Evolutionary conservation across 1,284 basidiomycete species (phyloP), one percentile per base, ranked within the genome.

Genomic region (Mycena citricolor): DNA sequence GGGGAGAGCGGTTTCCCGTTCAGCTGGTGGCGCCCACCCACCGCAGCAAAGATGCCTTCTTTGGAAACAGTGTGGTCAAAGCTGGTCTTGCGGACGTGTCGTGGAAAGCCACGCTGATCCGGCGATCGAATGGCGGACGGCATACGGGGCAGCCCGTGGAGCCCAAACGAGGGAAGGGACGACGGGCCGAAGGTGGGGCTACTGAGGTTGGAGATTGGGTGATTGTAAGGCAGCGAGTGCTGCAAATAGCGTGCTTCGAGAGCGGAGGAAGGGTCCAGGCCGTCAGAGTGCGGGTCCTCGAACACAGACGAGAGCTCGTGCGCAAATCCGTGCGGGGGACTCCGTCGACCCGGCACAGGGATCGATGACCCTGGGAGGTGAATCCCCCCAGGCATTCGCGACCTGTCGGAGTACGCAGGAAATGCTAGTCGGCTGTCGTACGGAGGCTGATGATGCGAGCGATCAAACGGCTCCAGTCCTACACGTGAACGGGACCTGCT

Each of bases 11-110:
- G 82, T 58, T 79, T 81, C 31, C 84, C 85, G 60, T 90, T 85
- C 51, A 87, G 79, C 61, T 89, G 86, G 66, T 89, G 86, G 41
- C 86, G 71, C 50, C 83, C 83, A 56, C 71, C 73, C 42, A 79
- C 63, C 38, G 73, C 76, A 25, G 70, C 61, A 49, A 82, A 67
- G 43, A 83, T 75, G 32, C 77, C 79, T 52, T 86, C 79, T 55
- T 77, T 77, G 28, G 77, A 73, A 22, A 93, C 81, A 1, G 90
- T 92, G 64, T 93, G 91, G 66, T 94, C 91, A 61, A 93, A 94
- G 64, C 88, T 91, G 32, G 91, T 91, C 73, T 94, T 93, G 52
- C 92, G 80, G 45, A 93, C 87, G 59, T 87, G 83, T 48, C 83
- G 79, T 38, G 90, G 83, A 65, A 90, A 91, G 5, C 78, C 70